These are phyloP conservation scores for Achaetomium macrosporum DNA, from an alignment of 2,329 filamentous ascomycete genomes.

Conservation along the genomic window DNA sequence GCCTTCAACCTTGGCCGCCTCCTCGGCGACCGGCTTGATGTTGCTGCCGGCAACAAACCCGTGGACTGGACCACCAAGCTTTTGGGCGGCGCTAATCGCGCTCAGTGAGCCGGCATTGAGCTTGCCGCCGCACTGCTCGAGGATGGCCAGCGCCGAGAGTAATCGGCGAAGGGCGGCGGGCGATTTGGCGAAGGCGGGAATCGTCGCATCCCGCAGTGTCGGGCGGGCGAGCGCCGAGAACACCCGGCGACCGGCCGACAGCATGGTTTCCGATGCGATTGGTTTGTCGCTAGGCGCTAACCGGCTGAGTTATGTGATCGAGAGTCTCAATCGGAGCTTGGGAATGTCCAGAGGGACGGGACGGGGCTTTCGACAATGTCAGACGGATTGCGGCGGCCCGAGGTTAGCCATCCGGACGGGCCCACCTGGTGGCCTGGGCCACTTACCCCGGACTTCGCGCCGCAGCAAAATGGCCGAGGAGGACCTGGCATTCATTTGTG, in stretches of 20 bases:
- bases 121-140: conserved; percentile 89
- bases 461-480: too few relatives aligned
- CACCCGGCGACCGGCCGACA: conserved; percentile 27
- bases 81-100: conserved; percentile 78
- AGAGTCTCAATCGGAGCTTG: background rate
- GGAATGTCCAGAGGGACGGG: background rate
- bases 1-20: conserved; percentile 83
- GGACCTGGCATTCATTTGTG: too few relatives aligned
- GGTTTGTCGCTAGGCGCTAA: conserved; percentile 3
- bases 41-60: conserved; percentile 80
- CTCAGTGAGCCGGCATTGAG: conserved; percentile 77
- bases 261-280: conserved; percentile 20
- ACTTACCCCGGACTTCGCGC: conserved; percentile 2
- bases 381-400: conserved; percentile 28
- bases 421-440: background rate
- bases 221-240: conserved; percentile 29
- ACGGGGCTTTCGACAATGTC: background rate
- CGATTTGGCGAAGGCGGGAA: conserved; percentile 18
- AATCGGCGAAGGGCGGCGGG: conserved; percentile 59
- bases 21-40: conserved; percentile 68
- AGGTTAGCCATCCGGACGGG: conserved; percentile 21
- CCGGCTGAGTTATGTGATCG: background rate
- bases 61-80: conserved; percentile 78
- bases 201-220: conserved; percentile 14
- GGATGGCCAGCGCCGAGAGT: conserved; percentile 80